Conservation (phyloP, 345 rosid genomes). For the Dimocarpus longan region DNA sequence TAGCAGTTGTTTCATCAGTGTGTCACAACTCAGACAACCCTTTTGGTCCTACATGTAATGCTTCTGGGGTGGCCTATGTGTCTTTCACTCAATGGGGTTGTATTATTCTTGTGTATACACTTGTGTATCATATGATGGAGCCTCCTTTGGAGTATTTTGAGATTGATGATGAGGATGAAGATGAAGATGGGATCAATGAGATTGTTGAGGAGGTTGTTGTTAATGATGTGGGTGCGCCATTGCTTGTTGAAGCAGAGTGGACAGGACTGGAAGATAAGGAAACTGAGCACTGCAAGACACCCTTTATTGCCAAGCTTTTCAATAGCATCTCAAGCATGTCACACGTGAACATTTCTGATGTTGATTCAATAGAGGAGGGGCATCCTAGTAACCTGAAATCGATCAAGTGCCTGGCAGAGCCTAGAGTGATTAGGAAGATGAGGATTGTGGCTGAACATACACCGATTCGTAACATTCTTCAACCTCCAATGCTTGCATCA, state of each 20-base stretch:
- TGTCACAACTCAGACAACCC: slow-evolving; percentile 30
- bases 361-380: slow-evolving; percentile 11
- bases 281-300: slow-evolving; percentile 38
- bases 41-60: slow-evolving; percentile 30
- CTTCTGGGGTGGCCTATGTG: slow-evolving; percentile 43
- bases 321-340: slow-evolving; percentile 21
- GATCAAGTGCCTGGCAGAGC: slow-evolving; percentile 30
- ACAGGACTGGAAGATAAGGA: slow-evolving; percentile 34
- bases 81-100: slow-evolving; percentile 51
- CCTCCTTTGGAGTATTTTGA: slow-evolving; percentile 38
- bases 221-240: slow-evolving; percentile 25
- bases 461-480: slow-evolving; percentile 32
- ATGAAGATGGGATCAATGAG: slow-evolving; percentile 9
- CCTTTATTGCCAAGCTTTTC: slow-evolving; percentile 37
- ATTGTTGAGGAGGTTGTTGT: slow-evolving; percentile 14
- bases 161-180: slow-evolving; percentile 19
- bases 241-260: slow-evolving; percentile 50
- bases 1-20: slow-evolving; percentile 36
- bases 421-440: slow-evolving; percentile 28
- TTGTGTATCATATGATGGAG: slow-evolving; percentile 59
- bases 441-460: slow-evolving; percentile 27
- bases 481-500: slow-evolving; percentile 33
- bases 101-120: slow-evolving; percentile 42
- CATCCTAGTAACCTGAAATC: slow-evolving; percentile 21
- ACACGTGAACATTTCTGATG: slow-evolving; percentile 7